Evolutionary conservation across 768 basidiomycete species (phyloP).

Genomic region (Pisolithus orientalis): DNA sequence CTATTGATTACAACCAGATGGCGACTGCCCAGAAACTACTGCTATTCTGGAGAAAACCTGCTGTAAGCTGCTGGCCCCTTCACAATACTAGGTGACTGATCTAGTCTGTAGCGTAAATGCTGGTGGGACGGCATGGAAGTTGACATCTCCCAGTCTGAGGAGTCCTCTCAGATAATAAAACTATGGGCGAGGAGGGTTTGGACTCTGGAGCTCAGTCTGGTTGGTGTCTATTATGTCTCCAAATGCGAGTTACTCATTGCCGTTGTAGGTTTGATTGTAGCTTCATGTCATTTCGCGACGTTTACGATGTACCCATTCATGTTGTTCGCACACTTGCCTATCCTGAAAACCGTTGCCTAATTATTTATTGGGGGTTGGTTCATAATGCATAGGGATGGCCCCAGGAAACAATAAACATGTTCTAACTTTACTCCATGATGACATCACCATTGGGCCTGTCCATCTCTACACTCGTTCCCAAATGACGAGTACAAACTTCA

Average conservation of each 20-base stretch:
- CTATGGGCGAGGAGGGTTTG: slow-evolving; percentile 97
- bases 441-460: too few species aligned
- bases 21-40: slow-evolving; percentile 95
- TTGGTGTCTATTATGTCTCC: slow-evolving; percentile 28
- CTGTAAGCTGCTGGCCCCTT: slow-evolving; percentile 52
- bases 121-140: slow-evolving; percentile 99
- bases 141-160: slow-evolving; percentile 59
- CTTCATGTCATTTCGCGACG: slow-evolving; percentile 11
- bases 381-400: too few species aligned
- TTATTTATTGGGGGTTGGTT: too few species aligned
- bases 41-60: slow-evolving; percentile 98
- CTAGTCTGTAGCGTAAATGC: slow-evolving; percentile 73
- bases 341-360: too few species aligned
- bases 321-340: too few species aligned
- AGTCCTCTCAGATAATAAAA: slow-evolving; percentile 59
- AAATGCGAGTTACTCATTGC: background rate
- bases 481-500: too few species aligned
- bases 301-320: slow-evolving; percentile 10
- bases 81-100: background rate
- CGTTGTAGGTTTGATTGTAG: background rate
- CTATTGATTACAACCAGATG: slow-evolving; percentile 90
- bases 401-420: too few species aligned
- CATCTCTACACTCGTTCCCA: too few species aligned
- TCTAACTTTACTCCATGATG: too few species aligned
- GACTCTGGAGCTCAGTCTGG: slow-evolving; percentile 95